Conservation (phyloP, 1,284 basidiomycete genomes). For the Heterobasidion occidentale region DNA sequence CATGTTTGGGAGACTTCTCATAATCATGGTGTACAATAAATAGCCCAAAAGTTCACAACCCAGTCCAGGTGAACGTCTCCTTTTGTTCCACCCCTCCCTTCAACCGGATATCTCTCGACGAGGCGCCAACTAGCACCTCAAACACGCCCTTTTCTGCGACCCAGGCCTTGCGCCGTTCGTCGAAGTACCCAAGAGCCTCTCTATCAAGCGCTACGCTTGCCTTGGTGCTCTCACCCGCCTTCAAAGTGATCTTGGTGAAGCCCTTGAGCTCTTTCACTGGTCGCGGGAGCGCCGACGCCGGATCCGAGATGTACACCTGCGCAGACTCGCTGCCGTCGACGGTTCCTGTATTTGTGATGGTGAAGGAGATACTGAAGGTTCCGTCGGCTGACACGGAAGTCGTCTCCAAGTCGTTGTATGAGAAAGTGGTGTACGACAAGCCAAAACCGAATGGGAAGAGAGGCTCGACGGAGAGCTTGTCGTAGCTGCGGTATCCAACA, state of each 20-base stretch:
- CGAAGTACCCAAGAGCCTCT: conserved; percentile 51
- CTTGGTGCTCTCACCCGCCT: conserved; percentile 30
- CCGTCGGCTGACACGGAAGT: conserved; percentile 22
- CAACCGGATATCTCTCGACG: conserved; percentile 35
- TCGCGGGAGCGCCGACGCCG: conserved; percentile 42
- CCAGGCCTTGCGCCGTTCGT: conserved; percentile 34
- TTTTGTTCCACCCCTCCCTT: conserved; percentile 28
- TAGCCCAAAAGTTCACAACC: conserved; percentile 22
- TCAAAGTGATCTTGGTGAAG: conserved; percentile 46
- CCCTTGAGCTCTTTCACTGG: conserved; percentile 51
- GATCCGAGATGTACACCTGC: conserved; percentile 59
- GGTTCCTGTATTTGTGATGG: conserved; percentile 49
- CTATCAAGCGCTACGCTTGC: conserved; percentile 47
- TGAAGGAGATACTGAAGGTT: conserved; percentile 30
- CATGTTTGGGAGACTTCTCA: too few relatives aligned
- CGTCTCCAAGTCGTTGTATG: conserved; percentile 35
- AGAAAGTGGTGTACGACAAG: conserved; percentile 67
- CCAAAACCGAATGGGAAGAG: conserved; percentile 74
- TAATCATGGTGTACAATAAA: too few relatives aligned
- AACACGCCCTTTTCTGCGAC: conserved; percentile 36
- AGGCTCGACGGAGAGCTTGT: conserved; percentile 46
- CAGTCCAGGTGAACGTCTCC: conserved; percentile 36
- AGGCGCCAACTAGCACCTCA: conserved; percentile 37
- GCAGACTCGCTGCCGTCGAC: conserved; percentile 54
- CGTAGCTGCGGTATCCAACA: conserved; percentile 68